Evolutionary conservation across 208 protist species (phyloP), one percentile per base, ranked within the genome.

Genomic region (Crithidia sp.): DNA sequence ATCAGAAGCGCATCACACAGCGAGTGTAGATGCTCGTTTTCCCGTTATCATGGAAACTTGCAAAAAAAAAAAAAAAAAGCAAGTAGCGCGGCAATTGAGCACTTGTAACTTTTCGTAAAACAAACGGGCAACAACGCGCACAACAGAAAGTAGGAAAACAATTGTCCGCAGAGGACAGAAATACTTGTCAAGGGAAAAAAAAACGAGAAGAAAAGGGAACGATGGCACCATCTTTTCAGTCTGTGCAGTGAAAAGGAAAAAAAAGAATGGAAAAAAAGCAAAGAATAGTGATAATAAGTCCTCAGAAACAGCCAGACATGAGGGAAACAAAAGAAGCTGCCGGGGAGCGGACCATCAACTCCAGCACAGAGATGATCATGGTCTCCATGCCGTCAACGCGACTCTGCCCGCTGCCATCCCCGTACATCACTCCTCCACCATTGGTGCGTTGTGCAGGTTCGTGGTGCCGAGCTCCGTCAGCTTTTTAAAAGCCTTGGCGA

Each of bases 401-500:
- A 28, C 28, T 28, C 28, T 28, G 28, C 28, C 28, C 28, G 28
- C 28, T n/a, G 9, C 14, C 19, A 17, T 40, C 37, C 5, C 45
- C 7, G 39, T 63, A 37, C 43, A 5, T 53, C 58, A 59, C 56
- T 39, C 43, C n/a, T 68, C 55, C 37, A 36, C 17, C 17, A 28
- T 59, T 2, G 72, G 67, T 7, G 65, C 71, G 28, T 59, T 45
- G 56, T 71, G 64, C 19, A 94, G 75, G 40, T 75, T 69, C 12
- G 17, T 75, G 4, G 69, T 83, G 44, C 89, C 88, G 12, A 87
- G 67, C 67, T 96, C 90, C 2, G 87, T 86, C 39, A 96, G 79
- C 59, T 93, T 95, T 64, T 95, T 83, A 67, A 80, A 95, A 2
- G 90, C 93, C 17, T 73, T 74, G 8, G 90, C 67, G 74, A 98